Base-by-base conservation (phyloP, 345 rosid genomes). In the Populus davidiana region DNA sequence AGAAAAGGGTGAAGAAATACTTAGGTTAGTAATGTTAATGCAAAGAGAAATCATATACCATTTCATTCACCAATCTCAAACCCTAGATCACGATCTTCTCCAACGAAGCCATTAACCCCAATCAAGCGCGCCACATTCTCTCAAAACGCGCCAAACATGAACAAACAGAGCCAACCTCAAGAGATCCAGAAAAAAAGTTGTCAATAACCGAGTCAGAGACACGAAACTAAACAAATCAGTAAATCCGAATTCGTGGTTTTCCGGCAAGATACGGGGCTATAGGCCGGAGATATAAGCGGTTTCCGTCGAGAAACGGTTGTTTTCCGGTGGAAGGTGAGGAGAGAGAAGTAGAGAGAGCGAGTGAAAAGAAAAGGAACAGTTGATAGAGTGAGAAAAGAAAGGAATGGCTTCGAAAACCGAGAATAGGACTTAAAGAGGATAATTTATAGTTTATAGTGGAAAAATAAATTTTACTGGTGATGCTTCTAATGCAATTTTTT, bases 1-100 rank as follows among this genome's bases (percentile, higher is more conserved):
- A 49, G 33, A 70, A 23, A 41, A 8, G 3, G 5, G 13, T 6
- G 13, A 43, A 49, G 12, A 50, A 13, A 70, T 39, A 18, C 5
- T 12, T 65, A 70, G 67, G 1, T 18, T 23, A 25, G 14, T 13
- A 13, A 47, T 47, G 50, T 47, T 47, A 47, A 47, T 13, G 21
- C n/a, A 74, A 36, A 56, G 69, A 61, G 71, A 76, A 74, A 41
- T 62, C 69, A 74, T 89, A 59, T 81, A 96, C 99, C 99, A 96
- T 96, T 83, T 90, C 97, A 96, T 96, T 81, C 86, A 77, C 70
- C 67, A 67, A 82, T 67, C 79, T 79, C 84, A 83, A 89, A 88
- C 90, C 91, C 95, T 91, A 94, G 91, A 89, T 90, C 92, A 89
- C 88, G 91, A 86, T 87, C 83, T 86, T 33, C 73, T 31, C 63